These are phyloP conservation scores for Phtheirospermum japonicum DNA, from an alignment of 257 asterid genomes.

Conservation along the genomic window DNA sequence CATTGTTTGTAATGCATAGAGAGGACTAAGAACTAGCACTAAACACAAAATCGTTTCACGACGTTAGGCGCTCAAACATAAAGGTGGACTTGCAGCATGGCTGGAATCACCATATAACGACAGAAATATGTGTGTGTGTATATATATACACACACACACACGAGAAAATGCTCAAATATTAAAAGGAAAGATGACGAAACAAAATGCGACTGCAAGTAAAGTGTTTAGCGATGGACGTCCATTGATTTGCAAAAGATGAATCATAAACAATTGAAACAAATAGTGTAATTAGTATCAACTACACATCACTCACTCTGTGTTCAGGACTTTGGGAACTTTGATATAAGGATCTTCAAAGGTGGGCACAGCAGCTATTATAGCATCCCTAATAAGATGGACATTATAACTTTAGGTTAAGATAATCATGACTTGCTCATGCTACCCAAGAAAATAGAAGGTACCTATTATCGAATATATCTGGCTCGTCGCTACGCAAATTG, in stretches of 20 bases:
- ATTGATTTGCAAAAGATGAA: background rate
- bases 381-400: conserved; percentile 47
- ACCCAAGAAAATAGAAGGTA: background rate
- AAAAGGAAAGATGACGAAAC: background rate
- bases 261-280: background rate
- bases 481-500: conserved; percentile 42
- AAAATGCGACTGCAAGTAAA: conserved; percentile 1
- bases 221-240: background rate
- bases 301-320: conserved; percentile 47
- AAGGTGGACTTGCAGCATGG: background rate
- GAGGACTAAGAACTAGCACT: no score
- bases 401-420: background rate
- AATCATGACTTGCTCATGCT: background rate
- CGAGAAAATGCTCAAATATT: background rate
- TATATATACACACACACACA: no score
- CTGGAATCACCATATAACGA: background rate
- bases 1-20: no score
- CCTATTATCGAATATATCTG: conserved; percentile 47
- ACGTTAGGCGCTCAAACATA: no score
- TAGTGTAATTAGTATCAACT: background rate
- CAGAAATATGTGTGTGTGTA: no score
- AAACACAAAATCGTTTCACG: no score
- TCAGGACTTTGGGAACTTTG: conserved; percentile 84
- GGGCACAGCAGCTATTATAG: conserved; percentile 62
- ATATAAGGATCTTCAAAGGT: conserved; percentile 66